These are phyloP conservation scores for Aspergillus floridensis DNA, from an alignment of 2,329 filamentous ascomycete species.

Conservation along the genomic window DNA sequence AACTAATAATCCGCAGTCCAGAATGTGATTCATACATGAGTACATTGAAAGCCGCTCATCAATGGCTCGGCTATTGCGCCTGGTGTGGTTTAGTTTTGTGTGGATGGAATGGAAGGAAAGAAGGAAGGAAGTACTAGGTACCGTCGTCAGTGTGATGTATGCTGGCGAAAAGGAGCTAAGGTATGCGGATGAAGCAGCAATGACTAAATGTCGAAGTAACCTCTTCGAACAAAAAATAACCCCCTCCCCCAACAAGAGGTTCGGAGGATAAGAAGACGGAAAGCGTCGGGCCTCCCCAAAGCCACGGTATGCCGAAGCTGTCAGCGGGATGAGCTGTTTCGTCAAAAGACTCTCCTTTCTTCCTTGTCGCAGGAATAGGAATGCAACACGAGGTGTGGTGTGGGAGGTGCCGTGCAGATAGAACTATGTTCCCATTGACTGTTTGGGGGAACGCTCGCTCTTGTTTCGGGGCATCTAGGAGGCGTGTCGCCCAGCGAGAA, in stretches of 20 bases:
- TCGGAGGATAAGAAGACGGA: neutral
- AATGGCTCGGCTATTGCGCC: neutral
- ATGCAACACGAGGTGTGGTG: neutral
- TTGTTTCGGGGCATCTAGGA: neutral
- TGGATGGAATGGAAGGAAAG: too few relatives aligned
- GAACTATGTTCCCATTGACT: neutral
- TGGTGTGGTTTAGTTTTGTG: neutral
- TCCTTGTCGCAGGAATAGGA: neutral
- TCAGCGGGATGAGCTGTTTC: slow-evolving; percentile 2
- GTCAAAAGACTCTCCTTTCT: neutral
- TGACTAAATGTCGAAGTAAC: neutral
- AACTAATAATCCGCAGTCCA: neutral
- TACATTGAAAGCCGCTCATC: neutral
- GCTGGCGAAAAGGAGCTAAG: neutral
- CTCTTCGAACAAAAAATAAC: neutral
- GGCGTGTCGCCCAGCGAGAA: neutral
- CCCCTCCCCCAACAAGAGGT: too few relatives aligned
- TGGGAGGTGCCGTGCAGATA: too few relatives aligned
- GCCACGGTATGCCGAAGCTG: slow-evolving; percentile 6
- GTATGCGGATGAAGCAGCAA: neutral
- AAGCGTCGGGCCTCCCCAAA: neutral
- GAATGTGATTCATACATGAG: neutral
- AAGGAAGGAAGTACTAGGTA: neutral
- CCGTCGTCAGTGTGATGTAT: slow-evolving; percentile 7
- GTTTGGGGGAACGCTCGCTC: neutral